Conservation (phyloP, 257 asterid species). For the Henckelia pumila region DNA sequence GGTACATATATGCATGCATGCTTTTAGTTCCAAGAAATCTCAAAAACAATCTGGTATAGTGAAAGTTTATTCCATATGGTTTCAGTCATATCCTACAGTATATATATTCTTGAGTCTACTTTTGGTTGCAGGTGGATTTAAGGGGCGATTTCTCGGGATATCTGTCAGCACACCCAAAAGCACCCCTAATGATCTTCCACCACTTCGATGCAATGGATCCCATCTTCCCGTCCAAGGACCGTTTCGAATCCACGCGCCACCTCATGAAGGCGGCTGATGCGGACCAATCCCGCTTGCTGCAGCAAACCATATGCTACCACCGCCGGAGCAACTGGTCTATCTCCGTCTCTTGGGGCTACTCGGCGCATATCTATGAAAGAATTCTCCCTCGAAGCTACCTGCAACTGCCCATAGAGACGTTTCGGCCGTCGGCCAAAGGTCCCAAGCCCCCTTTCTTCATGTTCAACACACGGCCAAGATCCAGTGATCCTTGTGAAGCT, state of each 20-base stretch:
- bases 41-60: no score
- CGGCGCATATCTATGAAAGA: constrained; percentile 21
- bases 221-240: constrained; percentile 18
- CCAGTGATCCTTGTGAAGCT: background rate
- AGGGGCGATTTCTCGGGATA: constrained; percentile 19
- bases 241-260: constrained; percentile 1
- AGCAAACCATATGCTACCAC: constrained; percentile 26
- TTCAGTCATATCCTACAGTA: no score
- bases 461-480: constrained; percentile 11
- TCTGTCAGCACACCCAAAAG: constrained; percentile 23
- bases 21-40: background rate
- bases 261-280: constrained; percentile 1
- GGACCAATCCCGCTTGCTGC: constrained; percentile 22
- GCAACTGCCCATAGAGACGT: constrained; percentile 8
- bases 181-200: constrained; percentile 19
- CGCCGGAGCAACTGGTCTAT: constrained; percentile 17
- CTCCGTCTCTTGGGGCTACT: constrained; percentile 25
- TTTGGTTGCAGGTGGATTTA: constrained; percentile 18
- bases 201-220: constrained; percentile 20
- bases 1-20: no score
- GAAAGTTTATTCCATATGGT: no score
- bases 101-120: background rate
- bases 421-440: background rate
- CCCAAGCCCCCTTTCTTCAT: constrained; percentile 1
- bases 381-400: constrained; percentile 21